Conservation (phyloP, 495 filamentous ascomycete species). For the Neurospora sp. region DNA sequence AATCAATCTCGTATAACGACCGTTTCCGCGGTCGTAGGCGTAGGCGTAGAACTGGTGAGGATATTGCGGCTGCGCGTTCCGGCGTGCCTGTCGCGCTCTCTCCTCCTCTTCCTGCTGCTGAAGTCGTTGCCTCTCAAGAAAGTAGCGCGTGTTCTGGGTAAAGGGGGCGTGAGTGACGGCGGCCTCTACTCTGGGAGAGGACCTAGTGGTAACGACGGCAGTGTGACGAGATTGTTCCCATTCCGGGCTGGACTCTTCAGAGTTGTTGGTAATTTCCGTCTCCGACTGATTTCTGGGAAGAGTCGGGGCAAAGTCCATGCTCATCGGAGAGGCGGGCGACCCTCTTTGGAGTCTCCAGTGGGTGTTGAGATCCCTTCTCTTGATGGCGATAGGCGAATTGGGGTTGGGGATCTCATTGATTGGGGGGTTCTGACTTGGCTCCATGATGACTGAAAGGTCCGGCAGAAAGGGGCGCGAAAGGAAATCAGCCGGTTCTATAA, state of each 20-base stretch:
- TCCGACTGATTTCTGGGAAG: background rate
- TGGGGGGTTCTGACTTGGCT: background rate
- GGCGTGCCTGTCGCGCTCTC: background rate
- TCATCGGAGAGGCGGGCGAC: background rate
- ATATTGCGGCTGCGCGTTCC: background rate
- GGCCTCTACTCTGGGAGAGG: background rate
- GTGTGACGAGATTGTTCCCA: background rate
- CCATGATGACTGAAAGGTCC: background rate
- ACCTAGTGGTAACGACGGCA: background rate
- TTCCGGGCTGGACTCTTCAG: background rate
- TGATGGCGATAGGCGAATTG: background rate
- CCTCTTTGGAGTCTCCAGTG: background rate
- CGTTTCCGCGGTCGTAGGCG: slow-evolving; percentile 48
- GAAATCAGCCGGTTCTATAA: background rate
- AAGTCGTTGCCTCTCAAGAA: background rate
- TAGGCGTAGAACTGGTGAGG: slow-evolving; percentile 24
- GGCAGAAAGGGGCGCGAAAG: background rate
- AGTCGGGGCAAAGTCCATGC: background rate
- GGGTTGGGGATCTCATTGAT: background rate
- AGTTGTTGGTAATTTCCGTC: background rate
- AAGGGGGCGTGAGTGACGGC: background rate
- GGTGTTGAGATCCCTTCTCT: background rate
- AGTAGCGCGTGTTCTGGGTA: background rate
- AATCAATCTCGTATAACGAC: slow-evolving; percentile 50
- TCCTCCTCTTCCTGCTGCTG: background rate